Evolutionary conservation across 371 early-diverging fungal species (phyloP).

Genomic region (Apophysomyces elegans): DNA sequence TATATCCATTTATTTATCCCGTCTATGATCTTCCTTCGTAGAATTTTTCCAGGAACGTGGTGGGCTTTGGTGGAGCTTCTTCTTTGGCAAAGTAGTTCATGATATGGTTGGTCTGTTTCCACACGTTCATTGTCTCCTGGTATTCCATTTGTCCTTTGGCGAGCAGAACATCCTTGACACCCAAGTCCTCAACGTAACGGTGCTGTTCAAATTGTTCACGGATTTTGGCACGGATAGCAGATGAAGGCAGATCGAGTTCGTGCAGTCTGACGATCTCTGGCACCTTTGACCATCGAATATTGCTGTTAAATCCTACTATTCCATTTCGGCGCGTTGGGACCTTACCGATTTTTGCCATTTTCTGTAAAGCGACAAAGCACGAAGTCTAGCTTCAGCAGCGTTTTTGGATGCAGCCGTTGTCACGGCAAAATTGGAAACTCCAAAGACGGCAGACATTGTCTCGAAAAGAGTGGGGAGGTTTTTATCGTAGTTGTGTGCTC

Average conservation of each 20-base stretch:
- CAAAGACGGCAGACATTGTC: slow-evolving; percentile 38
- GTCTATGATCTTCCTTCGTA: slow-evolving; percentile 72
- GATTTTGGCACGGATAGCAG: slow-evolving; percentile 82
- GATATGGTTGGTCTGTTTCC: slow-evolving; percentile 94
- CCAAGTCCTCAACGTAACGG: slow-evolving; percentile 80
- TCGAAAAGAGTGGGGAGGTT: slow-evolving; percentile 11
- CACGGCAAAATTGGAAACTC: slow-evolving; percentile 52
- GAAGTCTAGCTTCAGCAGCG: slow-evolving; percentile 58
- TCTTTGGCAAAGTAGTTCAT: slow-evolving; percentile 88
- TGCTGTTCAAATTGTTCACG: slow-evolving; percentile 92
- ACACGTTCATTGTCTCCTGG: slow-evolving; percentile 93
- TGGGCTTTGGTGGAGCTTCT: slow-evolving; percentile 74
- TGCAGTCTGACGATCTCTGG: slow-evolving; percentile 82
- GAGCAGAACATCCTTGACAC: slow-evolving; percentile 82
- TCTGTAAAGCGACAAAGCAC: slow-evolving; percentile 66
- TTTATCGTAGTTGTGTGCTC: background rate
- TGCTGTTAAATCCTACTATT: background rate
- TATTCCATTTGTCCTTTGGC: slow-evolving; percentile 89
- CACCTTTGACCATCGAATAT: slow-evolving; percentile 50
- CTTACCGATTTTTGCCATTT: slow-evolving; percentile 71
- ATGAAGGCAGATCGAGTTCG: slow-evolving; percentile 77
- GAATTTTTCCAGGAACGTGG: slow-evolving; percentile 84
- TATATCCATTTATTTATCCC: slow-evolving; percentile 7
- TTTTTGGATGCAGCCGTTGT: slow-evolving; percentile 66
- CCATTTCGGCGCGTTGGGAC: background rate